Percentiles rank a stretch among this genome's conserved stretches.
phyloP scores from a whole-genome alignment of 2,329 filamentous ascomycete genomes.

The Blastomyces emzantsi region DNA sequence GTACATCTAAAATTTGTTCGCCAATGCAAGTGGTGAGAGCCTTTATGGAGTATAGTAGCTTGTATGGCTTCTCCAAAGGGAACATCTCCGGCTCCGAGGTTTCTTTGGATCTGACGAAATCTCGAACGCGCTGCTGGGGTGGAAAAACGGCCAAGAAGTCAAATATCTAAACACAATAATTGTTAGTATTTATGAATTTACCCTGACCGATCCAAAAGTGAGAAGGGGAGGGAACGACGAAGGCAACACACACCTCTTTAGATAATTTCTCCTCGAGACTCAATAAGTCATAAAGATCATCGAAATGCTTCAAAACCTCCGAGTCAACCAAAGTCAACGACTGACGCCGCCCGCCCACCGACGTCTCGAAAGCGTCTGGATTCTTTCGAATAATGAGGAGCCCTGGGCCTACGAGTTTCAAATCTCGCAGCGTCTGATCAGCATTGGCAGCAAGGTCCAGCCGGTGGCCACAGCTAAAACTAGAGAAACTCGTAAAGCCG shows the following conservation, averaged over 20 bases:
- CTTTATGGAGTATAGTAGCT: constrained; percentile 62
- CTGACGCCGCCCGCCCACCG: constrained; percentile 34
- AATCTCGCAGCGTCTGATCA: constrained; percentile 55
- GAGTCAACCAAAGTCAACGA: constrained; percentile 57
- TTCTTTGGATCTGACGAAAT: constrained; percentile 47
- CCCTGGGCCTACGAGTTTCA: constrained; percentile 52
- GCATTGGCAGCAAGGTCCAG: constrained; percentile 53
- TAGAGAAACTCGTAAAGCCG: constrained; percentile 64
- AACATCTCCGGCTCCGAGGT: constrained; percentile 56
- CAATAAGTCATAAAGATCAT: constrained; percentile 73
- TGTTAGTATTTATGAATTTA: constrained; percentile 11
- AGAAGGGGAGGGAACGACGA: not conserved
- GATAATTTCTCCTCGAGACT: constrained; percentile 62
- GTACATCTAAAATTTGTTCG: constrained; percentile 33
- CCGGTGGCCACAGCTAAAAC: constrained; percentile 61
- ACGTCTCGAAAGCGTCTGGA: constrained; percentile 39
- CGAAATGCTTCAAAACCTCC: constrained; percentile 72
- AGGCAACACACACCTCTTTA: constrained; percentile 46
- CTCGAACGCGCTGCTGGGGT: constrained; percentile 53
- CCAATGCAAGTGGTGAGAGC: constrained; percentile 56
- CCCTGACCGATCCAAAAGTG: not conserved
- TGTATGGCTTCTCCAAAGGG: constrained; percentile 59
- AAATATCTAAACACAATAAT: constrained; percentile 47
- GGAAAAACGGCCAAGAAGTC: constrained; percentile 62
- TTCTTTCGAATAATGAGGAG: constrained; percentile 56